These are phyloP conservation scores for Glaciozyma antarctica DNA, from an alignment of 768 basidiomycete genomes.

Conservation along the genomic window DNA sequence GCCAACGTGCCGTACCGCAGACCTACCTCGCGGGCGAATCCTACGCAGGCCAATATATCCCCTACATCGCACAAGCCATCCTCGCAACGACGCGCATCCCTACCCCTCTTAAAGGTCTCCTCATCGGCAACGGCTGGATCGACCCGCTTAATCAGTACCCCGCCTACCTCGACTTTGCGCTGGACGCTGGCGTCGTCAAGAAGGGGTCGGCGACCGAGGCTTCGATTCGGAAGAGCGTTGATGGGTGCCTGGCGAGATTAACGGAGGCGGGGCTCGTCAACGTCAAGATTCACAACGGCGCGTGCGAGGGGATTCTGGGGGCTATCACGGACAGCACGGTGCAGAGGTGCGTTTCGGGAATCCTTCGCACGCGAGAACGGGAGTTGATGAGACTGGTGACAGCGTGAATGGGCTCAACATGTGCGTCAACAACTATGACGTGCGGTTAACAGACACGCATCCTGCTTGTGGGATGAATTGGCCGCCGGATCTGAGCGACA, in stretches of 20 bases:
- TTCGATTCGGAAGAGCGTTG: slow-evolving; percentile 50
- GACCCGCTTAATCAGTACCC: slow-evolving; percentile 81
- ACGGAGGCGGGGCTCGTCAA: slow-evolving; percentile 35
- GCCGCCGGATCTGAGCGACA: slow-evolving; percentile 66
- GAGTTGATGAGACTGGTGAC: background rate
- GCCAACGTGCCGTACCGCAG: slow-evolving; percentile 42
- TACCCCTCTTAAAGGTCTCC: slow-evolving; percentile 49
- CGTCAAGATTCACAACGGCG: slow-evolving; percentile 44
- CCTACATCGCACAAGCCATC: slow-evolving; percentile 64
- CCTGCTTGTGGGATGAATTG: slow-evolving; percentile 97
- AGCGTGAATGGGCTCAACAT: slow-evolving; percentile 45
- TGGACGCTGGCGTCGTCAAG: slow-evolving; percentile 63
- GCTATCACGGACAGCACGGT: slow-evolving; percentile 40
- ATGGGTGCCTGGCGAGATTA: slow-evolving; percentile 51
- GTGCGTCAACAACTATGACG: slow-evolving; percentile 92
- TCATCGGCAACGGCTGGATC: slow-evolving; percentile 98
- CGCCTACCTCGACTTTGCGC: slow-evolving; percentile 71
- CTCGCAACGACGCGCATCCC: slow-evolving; percentile 16
- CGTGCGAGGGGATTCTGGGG: slow-evolving; percentile 56
- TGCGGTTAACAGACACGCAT: slow-evolving; percentile 63
- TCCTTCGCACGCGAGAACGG: background rate
- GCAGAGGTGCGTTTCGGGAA: slow-evolving; percentile 39
- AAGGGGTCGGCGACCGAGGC: slow-evolving; percentile 60
- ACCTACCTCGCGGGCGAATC: slow-evolving; percentile 94
- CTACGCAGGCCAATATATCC: slow-evolving; percentile 95